phyloP scores from a whole-genome alignment of 306 rosid genomes.

The Vigna nakashimae region DNA sequence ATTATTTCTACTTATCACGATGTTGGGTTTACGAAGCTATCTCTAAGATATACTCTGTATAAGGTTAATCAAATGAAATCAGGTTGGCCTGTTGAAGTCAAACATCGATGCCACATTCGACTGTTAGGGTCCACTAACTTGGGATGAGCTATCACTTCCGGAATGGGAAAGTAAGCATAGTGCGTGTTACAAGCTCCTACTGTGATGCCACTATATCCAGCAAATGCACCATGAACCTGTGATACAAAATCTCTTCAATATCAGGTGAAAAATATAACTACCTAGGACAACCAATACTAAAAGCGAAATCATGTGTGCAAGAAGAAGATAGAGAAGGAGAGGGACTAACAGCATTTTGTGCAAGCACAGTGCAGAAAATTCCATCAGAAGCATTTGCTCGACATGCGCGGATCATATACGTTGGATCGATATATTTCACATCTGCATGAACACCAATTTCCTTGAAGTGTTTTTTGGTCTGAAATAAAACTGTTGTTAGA shows the following conservation, averaged over 20 bases:
- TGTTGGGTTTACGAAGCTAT: constrained; percentile 41
- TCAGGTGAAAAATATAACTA: constrained; percentile 3
- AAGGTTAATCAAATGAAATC: constrained; percentile 68
- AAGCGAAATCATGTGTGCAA: constrained; percentile 18
- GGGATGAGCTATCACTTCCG: constrained; percentile 88
- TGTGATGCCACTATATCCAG: constrained; percentile 93
- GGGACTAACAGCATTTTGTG: constrained; percentile 93
- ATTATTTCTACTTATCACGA: constrained; percentile 50
- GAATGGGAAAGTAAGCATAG: constrained; percentile 91
- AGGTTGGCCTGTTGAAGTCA: constrained; percentile 98
- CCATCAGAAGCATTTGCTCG: constrained; percentile 98
- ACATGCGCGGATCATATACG: constrained; percentile 95
- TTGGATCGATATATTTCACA: constrained; percentile 94
- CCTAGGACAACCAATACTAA: constrained; percentile 2
- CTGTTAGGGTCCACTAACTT: constrained; percentile 80
- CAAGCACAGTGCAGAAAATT: constrained; percentile 89
- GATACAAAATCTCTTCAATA: constrained; percentile 32
- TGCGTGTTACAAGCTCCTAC: constrained; percentile 96
- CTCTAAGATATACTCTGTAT: constrained; percentile 49
- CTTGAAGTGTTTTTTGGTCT: constrained; percentile 77
- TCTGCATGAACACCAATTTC: constrained; percentile 78
- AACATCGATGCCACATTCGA: constrained; percentile 99
- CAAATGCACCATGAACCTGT: constrained; percentile 99
- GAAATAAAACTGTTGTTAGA: constrained; percentile 39
- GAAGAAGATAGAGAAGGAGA: constrained; percentile 41